Evolutionary conservation across 345 rosid species (phyloP).

Genomic region (Brassica carinata): DNA sequence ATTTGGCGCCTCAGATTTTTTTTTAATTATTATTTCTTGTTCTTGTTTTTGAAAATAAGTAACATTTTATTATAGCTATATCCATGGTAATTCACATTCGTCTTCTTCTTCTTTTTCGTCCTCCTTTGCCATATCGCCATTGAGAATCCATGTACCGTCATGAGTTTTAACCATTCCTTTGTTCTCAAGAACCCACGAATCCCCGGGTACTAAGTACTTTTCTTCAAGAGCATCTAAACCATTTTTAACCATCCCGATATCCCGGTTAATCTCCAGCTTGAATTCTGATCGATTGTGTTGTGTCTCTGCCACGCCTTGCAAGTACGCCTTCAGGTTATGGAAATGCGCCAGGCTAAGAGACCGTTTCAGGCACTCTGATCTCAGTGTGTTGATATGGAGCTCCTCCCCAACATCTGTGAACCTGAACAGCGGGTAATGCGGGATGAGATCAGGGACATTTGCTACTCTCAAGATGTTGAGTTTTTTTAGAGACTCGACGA

Average conservation of each 20-base stretch:
- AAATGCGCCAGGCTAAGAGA: not conserved
- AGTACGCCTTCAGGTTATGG: constrained; percentile 45
- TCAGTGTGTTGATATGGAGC: constrained; percentile 44
- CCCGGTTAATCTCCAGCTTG: constrained; percentile 38
- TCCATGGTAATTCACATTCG: not conserved
- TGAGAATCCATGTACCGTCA: constrained; percentile 46
- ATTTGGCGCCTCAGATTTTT: not conserved
- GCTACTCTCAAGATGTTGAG: constrained; percentile 1
- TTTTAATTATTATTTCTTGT: not conserved
- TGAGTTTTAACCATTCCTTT: constrained; percentile 42
- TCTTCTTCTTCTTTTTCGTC: constrained; percentile 8
- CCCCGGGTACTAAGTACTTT: constrained; percentile 38
- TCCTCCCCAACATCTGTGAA: constrained; percentile 44
- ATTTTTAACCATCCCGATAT: constrained; percentile 41
- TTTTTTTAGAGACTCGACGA: not conserved
- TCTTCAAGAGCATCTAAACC: constrained; percentile 39
- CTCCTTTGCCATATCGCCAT: not conserved
- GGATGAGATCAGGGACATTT: not conserved
- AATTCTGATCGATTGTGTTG: constrained; percentile 20
- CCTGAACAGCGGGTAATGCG: constrained; percentile 19
- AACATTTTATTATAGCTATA: not conserved
- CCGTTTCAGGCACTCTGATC: constrained; percentile 42
- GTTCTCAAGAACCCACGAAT: constrained; percentile 44
- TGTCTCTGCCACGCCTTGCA: constrained; percentile 50
- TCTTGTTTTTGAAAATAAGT: not conserved